Conservation (phyloP, 129 eudicot genomes). For the Escallonia herrerae region DNA sequence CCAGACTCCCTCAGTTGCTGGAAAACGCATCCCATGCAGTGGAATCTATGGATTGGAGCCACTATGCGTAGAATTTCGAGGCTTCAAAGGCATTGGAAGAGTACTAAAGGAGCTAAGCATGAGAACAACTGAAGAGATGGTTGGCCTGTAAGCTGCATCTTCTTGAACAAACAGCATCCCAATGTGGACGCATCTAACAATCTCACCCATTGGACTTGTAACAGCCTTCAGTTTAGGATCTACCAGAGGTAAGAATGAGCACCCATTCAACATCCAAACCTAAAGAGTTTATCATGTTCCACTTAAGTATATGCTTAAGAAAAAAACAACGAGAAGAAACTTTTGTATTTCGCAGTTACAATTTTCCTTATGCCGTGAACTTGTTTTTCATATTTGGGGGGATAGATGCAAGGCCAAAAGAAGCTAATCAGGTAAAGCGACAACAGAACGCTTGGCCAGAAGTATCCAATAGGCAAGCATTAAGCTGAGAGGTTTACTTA, state of each 20-base stretch:
- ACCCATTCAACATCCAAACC: constrained; percentile 47
- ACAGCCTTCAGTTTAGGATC: constrained; percentile 26
- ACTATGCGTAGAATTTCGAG: constrained; percentile 26
- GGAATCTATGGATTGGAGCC: neutral
- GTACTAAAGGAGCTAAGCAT: constrained; percentile 43
- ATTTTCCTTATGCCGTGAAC: too few relatives aligned
- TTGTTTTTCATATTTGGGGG: too few relatives aligned
- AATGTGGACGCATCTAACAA: constrained; percentile 39
- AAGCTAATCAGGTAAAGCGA: too few relatives aligned
- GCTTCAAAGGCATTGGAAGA: constrained; percentile 30
- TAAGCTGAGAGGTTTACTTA: too few relatives aligned
- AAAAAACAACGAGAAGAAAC: too few relatives aligned
- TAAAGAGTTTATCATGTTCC: constrained; percentile 1
- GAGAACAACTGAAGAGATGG: constrained; percentile 42
- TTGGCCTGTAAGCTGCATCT: constrained; percentile 27
- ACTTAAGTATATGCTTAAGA: too few relatives aligned
- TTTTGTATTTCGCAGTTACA: too few relatives aligned
- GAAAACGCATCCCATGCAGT: too few relatives aligned
- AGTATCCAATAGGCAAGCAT: too few relatives aligned
- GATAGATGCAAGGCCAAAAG: too few relatives aligned
- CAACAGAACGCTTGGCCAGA: too few relatives aligned
- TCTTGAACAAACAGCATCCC: constrained; percentile 58
- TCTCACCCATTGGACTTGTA: constrained; percentile 15
- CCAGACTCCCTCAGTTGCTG: too few relatives aligned
- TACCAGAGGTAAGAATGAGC: constrained; percentile 22